phyloP scores from a whole-genome alignment of 1,284 basidiomycete genomes.

The Fomitopsis pinicola region DNA sequence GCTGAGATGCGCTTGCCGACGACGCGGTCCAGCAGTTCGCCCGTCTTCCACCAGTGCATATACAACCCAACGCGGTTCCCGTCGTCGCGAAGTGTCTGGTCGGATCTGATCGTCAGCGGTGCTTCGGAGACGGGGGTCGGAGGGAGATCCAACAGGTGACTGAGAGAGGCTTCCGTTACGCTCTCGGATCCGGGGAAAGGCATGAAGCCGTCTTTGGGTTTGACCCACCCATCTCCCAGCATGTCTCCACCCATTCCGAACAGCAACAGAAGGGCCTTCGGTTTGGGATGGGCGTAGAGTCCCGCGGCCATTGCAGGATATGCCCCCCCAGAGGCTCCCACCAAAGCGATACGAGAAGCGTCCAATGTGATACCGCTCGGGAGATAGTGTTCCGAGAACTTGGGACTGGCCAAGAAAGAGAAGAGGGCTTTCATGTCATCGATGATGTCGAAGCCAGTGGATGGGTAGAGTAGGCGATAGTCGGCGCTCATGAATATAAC shows the following conservation, averaged over 20 bases:
- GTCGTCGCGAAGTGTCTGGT: not conserved
- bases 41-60: not conserved
- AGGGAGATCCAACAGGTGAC: not conserved
- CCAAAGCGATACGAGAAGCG: not conserved
- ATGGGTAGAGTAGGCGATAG: not conserved
- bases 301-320: not conserved
- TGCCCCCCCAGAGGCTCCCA: not conserved
- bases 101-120: not conserved
- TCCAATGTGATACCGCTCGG: not conserved
- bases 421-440: slow-evolving; percentile 1
- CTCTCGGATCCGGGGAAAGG: not conserved
- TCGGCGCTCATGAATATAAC: not conserved
- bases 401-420: not conserved
- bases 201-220: not conserved
- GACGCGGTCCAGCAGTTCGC: not conserved
- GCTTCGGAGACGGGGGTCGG: not conserved
- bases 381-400: not conserved
- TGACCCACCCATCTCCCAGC: not conserved
- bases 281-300: not conserved
- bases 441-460: not conserved
- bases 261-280: not conserved
- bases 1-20: not conserved
- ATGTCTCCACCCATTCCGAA: slow-evolving; percentile 1
- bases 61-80: not conserved
- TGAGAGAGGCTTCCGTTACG: not conserved